These are phyloP conservation scores for Cylindrotheca closterium DNA, from an alignment of 108 stramenopile genomes.

Conservation along the genomic window DNA sequence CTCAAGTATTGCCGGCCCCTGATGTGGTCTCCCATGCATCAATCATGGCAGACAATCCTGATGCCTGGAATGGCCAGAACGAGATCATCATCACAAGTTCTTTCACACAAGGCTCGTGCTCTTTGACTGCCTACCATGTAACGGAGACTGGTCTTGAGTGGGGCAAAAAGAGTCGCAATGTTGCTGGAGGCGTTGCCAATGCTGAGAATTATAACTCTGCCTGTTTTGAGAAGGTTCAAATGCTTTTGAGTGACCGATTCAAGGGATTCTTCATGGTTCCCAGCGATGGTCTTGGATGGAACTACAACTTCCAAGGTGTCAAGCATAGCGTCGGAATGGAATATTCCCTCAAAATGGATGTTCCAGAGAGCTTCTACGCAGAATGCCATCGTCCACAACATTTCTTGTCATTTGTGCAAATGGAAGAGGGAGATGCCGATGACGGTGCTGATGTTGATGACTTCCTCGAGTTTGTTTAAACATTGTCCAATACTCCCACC, in stretches of 20 bases:
- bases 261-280: conserved; percentile 98
- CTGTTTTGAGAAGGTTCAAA: conserved; percentile 98
- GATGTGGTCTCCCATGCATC: conserved; percentile 92
- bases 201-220: conserved; percentile 90
- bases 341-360: conserved; percentile 89
- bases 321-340: conserved; percentile 92
- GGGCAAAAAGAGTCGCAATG: conserved; percentile 93
- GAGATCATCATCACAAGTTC: conserved; percentile 95
- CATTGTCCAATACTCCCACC: too few species aligned
- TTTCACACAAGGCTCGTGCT: conserved; percentile 98
- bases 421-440: conserved; percentile 87
- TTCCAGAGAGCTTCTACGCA: conserved; percentile 91
- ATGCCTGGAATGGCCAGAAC: conserved; percentile 90
- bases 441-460: conserved; percentile 92
- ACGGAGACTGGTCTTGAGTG: conserved; percentile 93
- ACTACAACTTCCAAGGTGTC: conserved; percentile 99
- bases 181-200: conserved; percentile 86
- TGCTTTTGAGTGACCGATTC: conserved; percentile 97
- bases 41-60: conserved; percentile 84
- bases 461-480: conserved; percentile 53
- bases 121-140: conserved; percentile 95
- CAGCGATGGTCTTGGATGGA: conserved; percentile 92
- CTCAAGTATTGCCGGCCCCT: conserved; percentile 86
- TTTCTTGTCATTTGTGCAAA: conserved; percentile 96
- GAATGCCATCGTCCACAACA: conserved; percentile 97